Conservation (phyloP, 2,329 filamentous ascomycete species). For the Apiospora koreana region DNA sequence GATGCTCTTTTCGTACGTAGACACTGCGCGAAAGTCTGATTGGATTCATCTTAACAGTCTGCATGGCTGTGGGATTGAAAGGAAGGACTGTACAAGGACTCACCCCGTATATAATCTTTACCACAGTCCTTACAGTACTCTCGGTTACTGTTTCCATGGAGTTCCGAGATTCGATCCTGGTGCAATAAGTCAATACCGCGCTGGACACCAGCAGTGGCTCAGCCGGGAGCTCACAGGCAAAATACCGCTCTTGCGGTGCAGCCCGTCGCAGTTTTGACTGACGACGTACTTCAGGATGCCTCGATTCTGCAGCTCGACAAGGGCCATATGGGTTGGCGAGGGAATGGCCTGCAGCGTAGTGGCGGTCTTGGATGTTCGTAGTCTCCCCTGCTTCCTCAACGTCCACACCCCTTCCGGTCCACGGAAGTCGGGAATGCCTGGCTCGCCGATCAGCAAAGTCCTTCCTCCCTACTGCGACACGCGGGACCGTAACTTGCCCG, state of each 20-base stretch:
- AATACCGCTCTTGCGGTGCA: slow-evolving; percentile 48
- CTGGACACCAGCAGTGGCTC: background rate
- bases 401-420: slow-evolving; percentile 49
- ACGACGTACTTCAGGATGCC: slow-evolving; percentile 44
- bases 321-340: slow-evolving; percentile 47
- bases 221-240: slow-evolving; percentile 33
- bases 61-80: background rate
- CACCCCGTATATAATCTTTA: slow-evolving; percentile 47
- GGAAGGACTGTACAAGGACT: background rate
- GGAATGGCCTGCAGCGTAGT: slow-evolving; percentile 46
- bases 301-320: slow-evolving; percentile 43
- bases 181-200: background rate
- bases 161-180: slow-evolving; percentile 45
- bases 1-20: slow-evolving; percentile 42
- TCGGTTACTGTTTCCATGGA: slow-evolving; percentile 49
- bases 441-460: background rate
- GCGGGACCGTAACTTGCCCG: slow-evolving; percentile 33
- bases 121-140: slow-evolving; percentile 46
- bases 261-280: slow-evolving; percentile 47
- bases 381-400: slow-evolving; percentile 41
- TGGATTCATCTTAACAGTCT: background rate
- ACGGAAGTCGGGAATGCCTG: slow-evolving; percentile 50
- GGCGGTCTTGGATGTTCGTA: slow-evolving; percentile 31
- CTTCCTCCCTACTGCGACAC: background rate
- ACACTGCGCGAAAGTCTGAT: slow-evolving; percentile 45